Percentiles rank a stretch among this genome's conserved stretches.
Evolutionary conservation across 1,139 yeast species (phyloP).

Genomic region (Suzukiozyma palmioleophila): DNA sequence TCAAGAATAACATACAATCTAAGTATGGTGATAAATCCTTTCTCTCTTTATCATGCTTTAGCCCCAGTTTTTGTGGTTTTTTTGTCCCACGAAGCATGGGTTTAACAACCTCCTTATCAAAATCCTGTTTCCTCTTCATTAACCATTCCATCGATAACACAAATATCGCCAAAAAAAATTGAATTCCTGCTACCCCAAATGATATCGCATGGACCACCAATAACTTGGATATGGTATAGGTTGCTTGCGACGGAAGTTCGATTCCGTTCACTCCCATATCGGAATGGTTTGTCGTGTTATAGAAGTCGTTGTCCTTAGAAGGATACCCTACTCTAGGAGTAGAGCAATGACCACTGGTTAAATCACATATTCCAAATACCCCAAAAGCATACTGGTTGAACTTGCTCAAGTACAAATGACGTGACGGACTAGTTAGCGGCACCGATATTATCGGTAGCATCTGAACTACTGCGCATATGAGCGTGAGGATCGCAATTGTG

Average conservation of each 20-base stretch:
- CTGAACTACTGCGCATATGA: constrained; percentile 32
- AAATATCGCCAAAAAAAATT: constrained; percentile 17
- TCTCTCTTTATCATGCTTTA: background rate
- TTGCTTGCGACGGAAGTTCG: constrained; percentile 37
- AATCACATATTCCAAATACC: constrained; percentile 42
- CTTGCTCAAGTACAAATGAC: constrained; percentile 24
- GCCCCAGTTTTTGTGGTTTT: constrained; percentile 8
- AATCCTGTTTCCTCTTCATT: constrained; percentile 3
- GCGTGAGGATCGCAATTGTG: constrained; percentile 18
- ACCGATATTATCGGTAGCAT: constrained; percentile 41
- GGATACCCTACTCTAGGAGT: constrained; percentile 37
- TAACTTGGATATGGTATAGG: constrained; percentile 38
- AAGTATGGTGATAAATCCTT: constrained; percentile 25
- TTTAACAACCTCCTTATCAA: background rate
- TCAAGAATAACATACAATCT: constrained; percentile 29
- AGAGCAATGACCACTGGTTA: constrained; percentile 24
- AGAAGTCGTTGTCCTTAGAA: constrained; percentile 18
- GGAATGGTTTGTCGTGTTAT: constrained; percentile 9
- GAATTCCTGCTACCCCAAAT: constrained; percentile 28
- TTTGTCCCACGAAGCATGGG: constrained; percentile 1
- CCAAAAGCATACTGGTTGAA: constrained; percentile 37
- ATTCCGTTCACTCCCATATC: constrained; percentile 19
- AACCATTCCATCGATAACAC: constrained; percentile 7
- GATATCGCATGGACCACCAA: constrained; percentile 45
- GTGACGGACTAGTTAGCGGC: constrained; percentile 30